A percentile compares a stretch with the other conserved stretches of the same genome.
These are phyloP conservation scores for Mortierella sp. DNA, from an alignment of 371 early-diverging fungal species.

Conservation along the genomic window DNA sequence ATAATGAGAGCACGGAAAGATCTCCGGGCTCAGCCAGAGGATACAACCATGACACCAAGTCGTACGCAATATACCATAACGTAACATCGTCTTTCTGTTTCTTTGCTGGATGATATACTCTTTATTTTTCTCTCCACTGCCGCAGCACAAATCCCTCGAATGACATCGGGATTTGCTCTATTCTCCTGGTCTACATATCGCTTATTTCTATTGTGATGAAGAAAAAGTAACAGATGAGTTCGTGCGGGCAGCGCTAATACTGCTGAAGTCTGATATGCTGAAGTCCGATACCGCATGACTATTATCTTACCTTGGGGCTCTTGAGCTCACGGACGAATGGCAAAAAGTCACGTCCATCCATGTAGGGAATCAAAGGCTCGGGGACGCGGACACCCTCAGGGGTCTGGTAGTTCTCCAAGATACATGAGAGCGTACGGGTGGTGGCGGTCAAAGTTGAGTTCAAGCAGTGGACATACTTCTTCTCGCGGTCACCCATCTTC, in stretches of 20 bases:
- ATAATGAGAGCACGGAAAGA: neutral
- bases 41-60: neutral
- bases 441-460: conserved; percentile 99
- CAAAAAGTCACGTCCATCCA: conserved; percentile 94
- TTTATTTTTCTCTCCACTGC: no score
- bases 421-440: conserved; percentile 97
- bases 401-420: conserved; percentile 99
- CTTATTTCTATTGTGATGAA: no score
- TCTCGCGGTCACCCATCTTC: conserved; percentile 96
- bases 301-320: conserved; percentile 49
- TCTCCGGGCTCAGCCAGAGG: neutral
- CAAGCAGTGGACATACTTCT: conserved; percentile 98
- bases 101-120: no score
- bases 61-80: no score
- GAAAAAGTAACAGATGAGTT: no score
- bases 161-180: no score
- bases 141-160: no score
- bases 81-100: no score
- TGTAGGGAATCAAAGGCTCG: conserved; percentile 89
- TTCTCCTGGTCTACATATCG: no score
- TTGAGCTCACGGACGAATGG: conserved; percentile 74
- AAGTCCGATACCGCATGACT: no score
- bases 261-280: no score
- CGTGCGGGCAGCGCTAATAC: no score
- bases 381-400: conserved; percentile 91